These are phyloP conservation scores for Alternaria brassicae DNA, from an alignment of 2,329 filamentous ascomycete species.

Conservation along the genomic window DNA sequence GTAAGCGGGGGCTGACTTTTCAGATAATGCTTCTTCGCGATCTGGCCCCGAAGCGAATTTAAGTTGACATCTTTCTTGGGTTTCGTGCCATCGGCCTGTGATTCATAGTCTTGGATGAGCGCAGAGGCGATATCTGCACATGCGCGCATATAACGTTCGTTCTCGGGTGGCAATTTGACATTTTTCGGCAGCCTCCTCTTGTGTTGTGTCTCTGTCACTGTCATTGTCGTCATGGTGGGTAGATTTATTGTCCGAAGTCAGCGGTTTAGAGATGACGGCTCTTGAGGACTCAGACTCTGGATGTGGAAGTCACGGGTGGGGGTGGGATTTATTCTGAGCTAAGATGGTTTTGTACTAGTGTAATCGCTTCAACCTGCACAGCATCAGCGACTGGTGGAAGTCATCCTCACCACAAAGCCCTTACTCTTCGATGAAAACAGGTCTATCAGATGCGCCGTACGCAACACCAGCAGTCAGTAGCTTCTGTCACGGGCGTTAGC, in stretches of 20 bases:
- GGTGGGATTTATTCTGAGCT: conserved; percentile 24
- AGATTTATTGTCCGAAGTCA: conserved; percentile 6
- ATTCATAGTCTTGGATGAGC: conserved; percentile 92
- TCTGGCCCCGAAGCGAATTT: conserved; percentile 83
- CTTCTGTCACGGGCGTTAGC: neutral
- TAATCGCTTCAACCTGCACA: conserved; percentile 5
- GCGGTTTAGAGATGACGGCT: conserved; percentile 28
- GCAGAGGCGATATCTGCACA: conserved; percentile 95
- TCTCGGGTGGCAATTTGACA: conserved; percentile 83
- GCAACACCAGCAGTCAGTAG: neutral
- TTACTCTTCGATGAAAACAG: neutral
- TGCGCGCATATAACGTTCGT: conserved; percentile 90
- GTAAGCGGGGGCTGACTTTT: conserved; percentile 89
- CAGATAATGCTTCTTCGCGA: conserved; percentile 91
- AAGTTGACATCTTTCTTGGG: conserved; percentile 89
- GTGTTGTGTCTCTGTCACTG: conserved; percentile 58
- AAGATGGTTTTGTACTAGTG: conserved; percentile 14
- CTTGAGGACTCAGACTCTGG: conserved; percentile 26
- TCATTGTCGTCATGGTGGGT: conserved; percentile 68
- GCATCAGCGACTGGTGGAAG: neutral
- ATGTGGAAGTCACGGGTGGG: conserved; percentile 37
- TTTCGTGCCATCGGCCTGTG: conserved; percentile 73
- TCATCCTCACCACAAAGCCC: neutral
- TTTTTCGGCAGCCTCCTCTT: conserved; percentile 70
- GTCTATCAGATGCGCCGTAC: neutral